phyloP scores from a whole-genome alignment of 257 asterid species.

The Eustoma russellianum region DNA sequence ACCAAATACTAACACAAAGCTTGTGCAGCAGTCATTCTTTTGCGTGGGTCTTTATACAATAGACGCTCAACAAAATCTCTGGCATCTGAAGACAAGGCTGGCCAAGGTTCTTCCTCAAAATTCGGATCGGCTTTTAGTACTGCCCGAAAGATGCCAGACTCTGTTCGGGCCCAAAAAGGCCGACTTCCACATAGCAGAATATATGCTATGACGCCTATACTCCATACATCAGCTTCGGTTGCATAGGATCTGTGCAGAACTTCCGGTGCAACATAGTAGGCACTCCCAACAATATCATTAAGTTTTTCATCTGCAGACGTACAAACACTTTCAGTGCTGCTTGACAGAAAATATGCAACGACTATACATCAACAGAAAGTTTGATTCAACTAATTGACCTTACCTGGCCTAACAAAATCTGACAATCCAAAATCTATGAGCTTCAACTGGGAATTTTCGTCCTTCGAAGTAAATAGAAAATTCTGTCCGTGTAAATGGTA shows the following conservation, averaged over 20 bases:
- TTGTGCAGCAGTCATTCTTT: conserved; percentile 65
- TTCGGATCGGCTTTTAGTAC: conserved; percentile 50
- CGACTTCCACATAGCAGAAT: conserved; percentile 62
- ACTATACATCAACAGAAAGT: not conserved
- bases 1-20: conserved; percentile 46
- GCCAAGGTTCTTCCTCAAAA: conserved; percentile 60
- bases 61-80: conserved; percentile 52
- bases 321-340: conserved; percentile 3
- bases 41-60: conserved; percentile 46
- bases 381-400: conserved; percentile 5
- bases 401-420: conserved; percentile 56
- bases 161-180: conserved; percentile 71
- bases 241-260: conserved; percentile 39
- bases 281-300: conserved; percentile 60
- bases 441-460: conserved; percentile 44
- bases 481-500: conserved; percentile 29
- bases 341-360: not conserved
- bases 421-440: conserved; percentile 67
- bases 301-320: conserved; percentile 55
- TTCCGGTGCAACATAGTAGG: conserved; percentile 47
- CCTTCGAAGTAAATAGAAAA: conserved; percentile 46
- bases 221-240: conserved; percentile 49
- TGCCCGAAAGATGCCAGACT: conserved; percentile 55
- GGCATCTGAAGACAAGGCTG: conserved; percentile 34
- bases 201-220: conserved; percentile 43